Evolutionary conservation across 2,329 filamentous ascomycete species (phyloP), one percentile per base, ranked within the genome.

Genomic region (Xylariaceae sp.): DNA sequence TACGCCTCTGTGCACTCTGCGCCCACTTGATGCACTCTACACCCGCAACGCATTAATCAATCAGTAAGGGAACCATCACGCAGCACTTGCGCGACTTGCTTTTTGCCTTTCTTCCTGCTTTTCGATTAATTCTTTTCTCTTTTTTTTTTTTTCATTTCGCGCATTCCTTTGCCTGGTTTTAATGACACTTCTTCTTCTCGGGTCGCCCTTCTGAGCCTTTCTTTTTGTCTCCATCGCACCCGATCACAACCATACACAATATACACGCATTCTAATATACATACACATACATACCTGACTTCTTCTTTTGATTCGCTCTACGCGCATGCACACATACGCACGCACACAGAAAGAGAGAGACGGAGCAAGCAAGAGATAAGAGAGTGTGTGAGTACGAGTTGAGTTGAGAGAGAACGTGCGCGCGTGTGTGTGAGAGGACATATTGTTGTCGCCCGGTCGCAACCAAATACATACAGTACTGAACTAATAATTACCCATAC

Each of bases 131-230:
- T 61, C 63, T n/a, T n/a, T n/a, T n/a, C n/a, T n/a, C n/a, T n/a
- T n/a, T n/a, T n/a, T n/a, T n/a, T n/a, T n/a, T 63, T 66, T 60
- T 66, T 66, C 63, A 58, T 57, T 70, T 69, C 59, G 66, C 70
- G 67, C 70, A 61, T 67, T 70, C 69, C 64, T 69, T 71, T 66
- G 61, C 59, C 62, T 54, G 56, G 57, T 54, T 64, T 63, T 66
- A 62, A 37, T 37, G 32, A 37, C 32, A 61, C 54, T 46, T n/a
- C n/a, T 53, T 63, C 44, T 52, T 9, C 59, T 57, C 50, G 29
- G 20, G n/a, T 54, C 44, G 20, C 46, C 20, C 14, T 37, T 12
- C 32, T 37, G 7, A 12, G 32, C 32, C 12, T 57, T 56, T 48
- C 44, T 62, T 63, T 64, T 63, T 49, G 47, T 57, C 47, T 45